Evolutionary conservation across 805 yeast species (phyloP), one percentile per base, ranked within the genome.

Genomic region (Candida ovalis): DNA sequence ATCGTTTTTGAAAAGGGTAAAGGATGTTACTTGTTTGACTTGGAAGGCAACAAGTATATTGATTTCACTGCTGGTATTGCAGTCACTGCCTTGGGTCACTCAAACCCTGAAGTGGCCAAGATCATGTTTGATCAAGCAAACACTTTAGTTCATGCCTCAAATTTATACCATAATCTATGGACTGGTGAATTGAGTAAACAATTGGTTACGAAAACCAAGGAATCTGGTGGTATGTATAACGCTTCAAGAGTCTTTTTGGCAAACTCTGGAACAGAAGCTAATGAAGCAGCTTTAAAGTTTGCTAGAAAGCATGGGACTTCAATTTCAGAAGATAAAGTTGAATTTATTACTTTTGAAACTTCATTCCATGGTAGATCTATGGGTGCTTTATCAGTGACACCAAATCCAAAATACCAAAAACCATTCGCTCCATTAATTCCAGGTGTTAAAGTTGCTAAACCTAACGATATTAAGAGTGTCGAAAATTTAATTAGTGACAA

Each of bases 61-160:
- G 99, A 94, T 64, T 92, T 94, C 68, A 84, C 92, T 1, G 90
- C 97, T 1, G 99, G 99, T 45, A 92, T 94, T 56, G 98, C 99
- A 1, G 99, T 94, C 15, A 92, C 96, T n/a, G 84, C 88, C 1
- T 72, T 94, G 53, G 99, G 99, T 2, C 98, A 94, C 63, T 73
- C 90, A 23, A 78, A 94, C 58, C 81, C 82, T 3, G 84, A 82
- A 52, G 77, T 94, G 33, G 78, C 96, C 6, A 71, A 84, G 46
- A 79, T 94, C 51, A 64, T 90, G 52, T 67, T 69, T 48, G 85
- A 86, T 39, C 99, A 94, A 69, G 80, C 90, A 1, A 64, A 65
- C 28, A 82, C 82, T 9, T 72, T 92, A 56, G 74, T 89, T 49
- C 99, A 94, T 63, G 77, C 88, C 52, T 88, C 96, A 3, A 94